phyloP scores from a whole-genome alignment of 768 basidiomycete genomes.

The Trametes maxima region DNA sequence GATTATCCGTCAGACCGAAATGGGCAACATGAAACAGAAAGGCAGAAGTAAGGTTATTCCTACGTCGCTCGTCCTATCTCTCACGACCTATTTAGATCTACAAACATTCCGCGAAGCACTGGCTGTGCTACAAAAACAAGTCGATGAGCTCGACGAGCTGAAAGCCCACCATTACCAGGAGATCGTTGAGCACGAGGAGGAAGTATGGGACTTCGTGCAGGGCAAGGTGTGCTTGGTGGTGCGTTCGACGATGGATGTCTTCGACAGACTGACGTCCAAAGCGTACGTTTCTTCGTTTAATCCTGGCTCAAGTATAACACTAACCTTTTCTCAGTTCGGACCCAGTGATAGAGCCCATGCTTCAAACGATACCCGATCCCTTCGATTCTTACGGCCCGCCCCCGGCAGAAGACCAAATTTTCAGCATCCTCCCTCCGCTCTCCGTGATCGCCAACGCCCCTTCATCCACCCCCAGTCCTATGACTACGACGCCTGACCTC shows the following conservation, averaged over 20 bases:
- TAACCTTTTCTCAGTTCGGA: slow-evolving; percentile 68
- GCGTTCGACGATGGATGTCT: slow-evolving; percentile 89
- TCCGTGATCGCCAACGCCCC: slow-evolving; percentile 68
- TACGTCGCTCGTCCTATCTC: neutral
- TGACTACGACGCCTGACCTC: slow-evolving; percentile 44
- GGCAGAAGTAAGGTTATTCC: slow-evolving; percentile 67
- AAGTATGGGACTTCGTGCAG: slow-evolving; percentile 93
- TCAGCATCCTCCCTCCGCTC: slow-evolving; percentile 87
- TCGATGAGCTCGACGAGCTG: slow-evolving; percentile 87
- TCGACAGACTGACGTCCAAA: slow-evolving; percentile 84
- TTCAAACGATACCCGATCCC: slow-evolving; percentile 88
- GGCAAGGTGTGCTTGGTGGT: slow-evolving; percentile 86
- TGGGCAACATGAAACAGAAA: slow-evolving; percentile 80
- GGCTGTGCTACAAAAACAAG: slow-evolving; percentile 78
- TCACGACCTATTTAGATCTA: slow-evolving; percentile 56
- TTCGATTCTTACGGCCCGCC: slow-evolving; percentile 92
- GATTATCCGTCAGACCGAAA: slow-evolving; percentile 84
- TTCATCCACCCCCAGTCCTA: slow-evolving; percentile 65
- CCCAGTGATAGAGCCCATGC: slow-evolving; percentile 87
- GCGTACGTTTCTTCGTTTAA: slow-evolving; percentile 47
- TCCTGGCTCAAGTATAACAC: slow-evolving; percentile 1
- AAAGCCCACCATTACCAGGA: slow-evolving; percentile 86
- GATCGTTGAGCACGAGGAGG: slow-evolving; percentile 90
- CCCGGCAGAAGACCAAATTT: slow-evolving; percentile 87
- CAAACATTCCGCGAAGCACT: slow-evolving; percentile 88